Evolutionary conservation across 306 rosid species (phyloP), one percentile per base, ranked within the genome.

Genomic region (Clitoria ternatea): DNA sequence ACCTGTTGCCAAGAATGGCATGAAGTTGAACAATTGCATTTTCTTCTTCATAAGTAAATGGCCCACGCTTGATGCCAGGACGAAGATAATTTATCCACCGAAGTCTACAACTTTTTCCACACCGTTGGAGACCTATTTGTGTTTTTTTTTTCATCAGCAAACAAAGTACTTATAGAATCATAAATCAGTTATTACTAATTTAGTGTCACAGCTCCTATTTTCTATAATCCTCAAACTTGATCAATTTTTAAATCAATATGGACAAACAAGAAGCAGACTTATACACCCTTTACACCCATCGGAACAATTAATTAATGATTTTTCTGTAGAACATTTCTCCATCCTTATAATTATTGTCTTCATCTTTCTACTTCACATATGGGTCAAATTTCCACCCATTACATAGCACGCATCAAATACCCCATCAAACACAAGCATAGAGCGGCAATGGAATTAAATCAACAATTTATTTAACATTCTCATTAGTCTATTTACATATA

Each of bases 1-100:
- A 85, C 89, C 87, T 85, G 66, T 85, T 85, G 15, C 89, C 87
- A 53, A 85, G 89, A 77, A 80, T 52, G 65, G 69, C 85, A 37
- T 85, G 89, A 61, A 85, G 81, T 75, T 82, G 89, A 70, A 77
- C 56, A 18, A 85, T 77, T 37, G 64, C 61, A 39, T 10, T 64
- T 56, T 85, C 87, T 74, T 85, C 89, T 56, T 79, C 87, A 52
- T 39, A 0, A 23, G 87, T 72, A 73, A 85, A 85, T 24, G 83
- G 79, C 43, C 89, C 87, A 2, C 89, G 89, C 68, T 85, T 85
- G 71, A 85, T 82, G 56, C 80, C 85, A 26, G 89, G 89, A n/a
- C 83, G 81, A 60, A 85, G 89, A 79, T 85, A 85, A 60, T 85
- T 85, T 76, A 85, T 79, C 89, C 89, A 85, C 40, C 89, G 55